These are phyloP conservation scores for Clavispora carvajalis DNA, from an alignment of 805 yeast genomes.

Conservation along the genomic window DNA sequence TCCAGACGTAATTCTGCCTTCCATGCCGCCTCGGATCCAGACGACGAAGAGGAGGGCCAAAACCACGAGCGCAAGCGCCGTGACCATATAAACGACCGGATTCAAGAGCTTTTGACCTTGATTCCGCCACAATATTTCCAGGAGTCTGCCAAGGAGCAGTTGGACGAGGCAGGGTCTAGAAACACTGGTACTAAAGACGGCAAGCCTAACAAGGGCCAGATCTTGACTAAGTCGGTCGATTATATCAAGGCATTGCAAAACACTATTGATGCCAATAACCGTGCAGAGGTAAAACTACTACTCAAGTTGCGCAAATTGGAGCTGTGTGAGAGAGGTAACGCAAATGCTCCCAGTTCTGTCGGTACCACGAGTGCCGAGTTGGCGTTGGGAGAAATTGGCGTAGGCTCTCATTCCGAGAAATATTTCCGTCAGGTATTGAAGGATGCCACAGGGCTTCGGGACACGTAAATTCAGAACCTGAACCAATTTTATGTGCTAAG, in stretches of 20 bases:
- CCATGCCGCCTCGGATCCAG: slow-evolving; percentile 19
- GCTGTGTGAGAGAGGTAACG: slow-evolving; percentile 35
- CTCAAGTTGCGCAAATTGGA: slow-evolving; percentile 54
- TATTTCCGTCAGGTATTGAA: slow-evolving; percentile 17
- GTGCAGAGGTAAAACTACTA: slow-evolving; percentile 71
- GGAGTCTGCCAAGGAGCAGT: slow-evolving; percentile 27
- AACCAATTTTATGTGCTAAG: no score
- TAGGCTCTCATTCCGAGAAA: slow-evolving; percentile 63
- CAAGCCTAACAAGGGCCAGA: slow-evolving; percentile 81
- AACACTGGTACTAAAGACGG: slow-evolving; percentile 69
- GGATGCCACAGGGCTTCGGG: slow-evolving; percentile 2
- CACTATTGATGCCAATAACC: slow-evolving; percentile 70
- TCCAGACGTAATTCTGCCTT: slow-evolving; percentile 31
- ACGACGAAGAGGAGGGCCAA: slow-evolving; percentile 23
- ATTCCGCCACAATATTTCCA: slow-evolving; percentile 34
- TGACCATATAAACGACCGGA: slow-evolving; percentile 41
- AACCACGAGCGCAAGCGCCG: slow-evolving; percentile 39
- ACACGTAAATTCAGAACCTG: no score
- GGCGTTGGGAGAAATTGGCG: slow-evolving; percentile 73
- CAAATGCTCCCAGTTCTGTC: slow-evolving; percentile 38
- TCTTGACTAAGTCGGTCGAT: slow-evolving; percentile 68
- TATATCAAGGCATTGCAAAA: slow-evolving; percentile 64
- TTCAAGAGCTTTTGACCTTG: slow-evolving; percentile 37
- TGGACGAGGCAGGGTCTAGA: slow-evolving; percentile 5
- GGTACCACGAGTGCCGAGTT: slow-evolving; percentile 72